Evolutionary conservation across 352 stramenopile genomes (phyloP), one percentile per base, ranked within the genome.

Genomic region (Globisporangium canariense): DNA sequence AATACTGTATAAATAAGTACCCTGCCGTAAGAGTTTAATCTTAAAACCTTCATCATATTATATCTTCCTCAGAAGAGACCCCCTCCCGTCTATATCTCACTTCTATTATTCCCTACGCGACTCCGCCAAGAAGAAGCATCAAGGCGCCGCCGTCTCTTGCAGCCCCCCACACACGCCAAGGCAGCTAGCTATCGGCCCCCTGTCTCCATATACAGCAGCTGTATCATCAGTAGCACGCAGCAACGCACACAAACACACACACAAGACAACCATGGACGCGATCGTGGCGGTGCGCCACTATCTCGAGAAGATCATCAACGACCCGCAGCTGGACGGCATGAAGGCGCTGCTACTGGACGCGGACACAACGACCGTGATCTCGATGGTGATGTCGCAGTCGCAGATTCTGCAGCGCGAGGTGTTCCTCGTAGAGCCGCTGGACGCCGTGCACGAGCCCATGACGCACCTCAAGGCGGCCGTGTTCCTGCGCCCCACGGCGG

Each of bases 321-420:
- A 93, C 70, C 75, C 79, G 68, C 83, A 91, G 68, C 71, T 94
- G 45, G 81, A 89, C 13, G 97, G 96, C 41, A 99, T 99, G 97
- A 99, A 99, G 77, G 91, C 94, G 32, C 81, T 99, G 30, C 76
- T 99, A 56, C 84, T 99, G 52, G 97, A 99, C 75, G 81, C 80
- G 4, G 83, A 94, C 30, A 99, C 97, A 20, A 99, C 95, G 13
- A 91, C 95, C 67, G 94, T 98, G 54, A 89, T 99, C 46, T 94
- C 79, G 34, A 98, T 97, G 77, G 96, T 99, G 28, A 97, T 98
- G 69, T 96, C 88, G 18, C 96, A 99, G 79, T 97, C 91, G 45
- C 92, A 99, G 70, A 98, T 99, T 55, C 68, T 99, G 38, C 83
- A 93, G 67, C 85, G 94, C 54, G 91, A 99, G 62, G 95, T 99